Evolutionary conservation across 2,329 filamentous ascomycete genomes (phyloP), one percentile per base, ranked within the genome.

Genomic region (Aspergillus sp.): DNA sequence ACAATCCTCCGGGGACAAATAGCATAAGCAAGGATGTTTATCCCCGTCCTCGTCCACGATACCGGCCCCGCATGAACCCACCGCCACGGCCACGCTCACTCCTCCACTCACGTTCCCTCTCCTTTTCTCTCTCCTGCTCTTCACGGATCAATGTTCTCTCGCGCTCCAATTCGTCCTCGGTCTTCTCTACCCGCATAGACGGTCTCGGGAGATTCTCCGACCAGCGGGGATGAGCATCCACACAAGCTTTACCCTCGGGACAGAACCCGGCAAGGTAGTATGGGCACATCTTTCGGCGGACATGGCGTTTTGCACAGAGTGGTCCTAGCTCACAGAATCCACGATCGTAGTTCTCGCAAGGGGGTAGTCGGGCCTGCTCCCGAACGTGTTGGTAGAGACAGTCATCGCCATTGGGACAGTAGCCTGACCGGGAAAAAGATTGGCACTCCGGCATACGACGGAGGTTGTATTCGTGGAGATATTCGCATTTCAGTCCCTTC

Each of bases 381-480:
- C 93, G 88, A 58, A 94, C 86, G 69, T 95, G 89, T 37, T 95
- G 82, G 66, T 95, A 95, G 5, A 95, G 75, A 62, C 93, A 98
- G 70, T 98, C 93, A 67, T 97, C 91, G 54, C 91, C 93, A 70
- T 96, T 95, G 51, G 87, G 88, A 71, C 93, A 98, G 66, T 94
- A 96, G 44, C 89, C 89, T 62, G 93, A 95, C 48, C 90, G 81
- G 45, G 90, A 84, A 70, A 91, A 97, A 69, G 95, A 95, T 62
- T 95, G 95, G 72, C 93, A 98, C 72, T 97, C 93, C 50, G 93
- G 90, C 89, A 97, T 97, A 68, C 93, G 90, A 51, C 93, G 84
- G 56, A 98, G 79, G 71, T 98, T 97, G 75, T 96, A 98, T 71
- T 97, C 93, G 76, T 98, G 93, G 39, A 97, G 76, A 61, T 97